phyloP scores from a whole-genome alignment of 208 protist species.

The Jaenimonas drosophilae region DNA sequence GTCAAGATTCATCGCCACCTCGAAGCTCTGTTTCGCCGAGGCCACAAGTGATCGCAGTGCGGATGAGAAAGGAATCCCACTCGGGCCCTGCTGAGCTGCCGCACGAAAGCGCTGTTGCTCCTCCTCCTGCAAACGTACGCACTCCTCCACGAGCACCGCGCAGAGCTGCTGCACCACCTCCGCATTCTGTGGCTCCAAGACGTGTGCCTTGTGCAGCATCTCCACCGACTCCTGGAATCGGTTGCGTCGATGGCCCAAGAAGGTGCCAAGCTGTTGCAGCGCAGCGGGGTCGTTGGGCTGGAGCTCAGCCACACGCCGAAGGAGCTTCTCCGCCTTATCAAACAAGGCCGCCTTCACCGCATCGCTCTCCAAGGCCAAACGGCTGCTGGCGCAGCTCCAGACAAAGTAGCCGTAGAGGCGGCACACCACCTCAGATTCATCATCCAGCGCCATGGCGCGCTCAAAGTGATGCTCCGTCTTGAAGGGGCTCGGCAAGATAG shows the following conservation, averaged over 20 bases:
- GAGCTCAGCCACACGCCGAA: conserved; percentile 23
- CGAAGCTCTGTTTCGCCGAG: conserved; percentile 29
- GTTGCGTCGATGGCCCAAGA: conserved; percentile 47
- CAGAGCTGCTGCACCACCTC: conserved; percentile 42
- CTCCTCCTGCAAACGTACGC: conserved; percentile 32
- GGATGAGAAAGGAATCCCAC: neutral
- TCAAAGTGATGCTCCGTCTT: conserved; percentile 45
- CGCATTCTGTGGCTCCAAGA: conserved; percentile 37
- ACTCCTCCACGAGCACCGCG: conserved; percentile 43
- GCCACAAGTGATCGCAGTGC: conserved; percentile 27
- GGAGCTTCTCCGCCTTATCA: conserved; percentile 38
- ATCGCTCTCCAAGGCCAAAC: conserved; percentile 14
- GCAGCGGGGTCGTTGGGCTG: conserved; percentile 29
- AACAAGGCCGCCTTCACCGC: conserved; percentile 28
- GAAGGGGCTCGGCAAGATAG: conserved; percentile 43
- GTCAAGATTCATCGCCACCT: conserved; percentile 24
- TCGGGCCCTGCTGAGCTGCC: conserved; percentile 8
- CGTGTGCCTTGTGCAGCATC: conserved; percentile 42
- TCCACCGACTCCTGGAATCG: conserved; percentile 56
- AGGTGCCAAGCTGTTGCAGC: conserved; percentile 38
- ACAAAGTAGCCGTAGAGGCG: conserved; percentile 60
- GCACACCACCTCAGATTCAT: conserved; percentile 25
- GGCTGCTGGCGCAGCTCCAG: conserved; percentile 29
- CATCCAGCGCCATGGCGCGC: conserved; percentile 36
- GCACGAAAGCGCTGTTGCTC: conserved; percentile 10